Evolutionary conservation across 2,329 filamentous ascomycete species (phyloP).

Genomic region (Fusarium austroafricanum): DNA sequence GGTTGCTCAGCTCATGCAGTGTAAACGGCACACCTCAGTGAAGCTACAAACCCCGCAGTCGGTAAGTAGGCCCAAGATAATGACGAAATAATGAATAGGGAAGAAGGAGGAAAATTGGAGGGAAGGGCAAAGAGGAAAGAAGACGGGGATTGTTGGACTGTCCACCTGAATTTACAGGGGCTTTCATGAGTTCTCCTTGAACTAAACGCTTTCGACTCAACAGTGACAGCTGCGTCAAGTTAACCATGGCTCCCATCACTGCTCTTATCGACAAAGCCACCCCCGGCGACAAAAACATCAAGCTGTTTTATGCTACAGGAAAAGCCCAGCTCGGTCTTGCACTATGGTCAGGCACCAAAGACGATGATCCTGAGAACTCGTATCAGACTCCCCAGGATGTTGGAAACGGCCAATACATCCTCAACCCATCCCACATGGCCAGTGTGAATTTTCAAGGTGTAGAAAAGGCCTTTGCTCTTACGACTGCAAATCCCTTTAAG

Average conservation of each 20-base stretch:
- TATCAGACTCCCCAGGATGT: not conserved
- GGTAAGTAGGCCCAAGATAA: rapidly evolving
- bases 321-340: not conserved
- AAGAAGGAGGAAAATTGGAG: too few relatives aligned
- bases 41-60: not conserved
- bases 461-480: not conserved
- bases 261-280: not conserved
- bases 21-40: rapidly evolving
- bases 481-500: not conserved
- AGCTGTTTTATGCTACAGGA: not conserved
- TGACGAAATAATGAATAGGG: rapidly evolving
- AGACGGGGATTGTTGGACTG: not conserved
- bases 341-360: not conserved
- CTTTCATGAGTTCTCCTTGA: not conserved
- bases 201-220: not conserved
- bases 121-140: not conserved
- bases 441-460: not conserved
- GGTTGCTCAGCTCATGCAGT: conserved; percentile 1
- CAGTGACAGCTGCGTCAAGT: not conserved
- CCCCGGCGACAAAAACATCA: not conserved
- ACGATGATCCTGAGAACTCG: not conserved
- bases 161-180: not conserved
- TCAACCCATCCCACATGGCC: not conserved
- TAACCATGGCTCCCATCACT: not conserved
- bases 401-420: not conserved